phyloP scores from a whole-genome alignment of 257 asterid species.

The Nemophila menziesii region DNA sequence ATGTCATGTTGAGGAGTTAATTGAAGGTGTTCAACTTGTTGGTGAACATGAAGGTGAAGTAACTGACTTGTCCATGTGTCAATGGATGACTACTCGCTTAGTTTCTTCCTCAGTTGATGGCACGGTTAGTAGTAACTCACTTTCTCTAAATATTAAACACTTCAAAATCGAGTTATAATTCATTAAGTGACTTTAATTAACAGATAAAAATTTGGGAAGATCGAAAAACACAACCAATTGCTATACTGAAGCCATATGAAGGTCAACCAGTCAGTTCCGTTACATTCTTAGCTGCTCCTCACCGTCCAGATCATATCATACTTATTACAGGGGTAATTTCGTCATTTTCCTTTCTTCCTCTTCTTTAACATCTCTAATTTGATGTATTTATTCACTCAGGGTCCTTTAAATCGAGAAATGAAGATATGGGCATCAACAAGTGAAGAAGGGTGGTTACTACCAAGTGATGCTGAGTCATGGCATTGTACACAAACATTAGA shows the following conservation, averaged over 20 bases:
- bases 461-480: constrained; percentile 93
- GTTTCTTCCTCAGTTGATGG: constrained; percentile 96
- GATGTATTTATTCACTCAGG: constrained; percentile 32
- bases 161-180: too few relatives aligned
- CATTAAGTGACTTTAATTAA: constrained; percentile 6
- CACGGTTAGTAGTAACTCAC: constrained; percentile 51
- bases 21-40: constrained; percentile 85
- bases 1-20: constrained; percentile 65
- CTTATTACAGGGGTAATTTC: constrained; percentile 86
- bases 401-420: constrained; percentile 75
- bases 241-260: constrained; percentile 85
- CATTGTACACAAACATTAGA: constrained; percentile 76
- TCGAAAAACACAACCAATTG: constrained; percentile 66
- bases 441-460: constrained; percentile 98
- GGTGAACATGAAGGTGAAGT: constrained; percentile 97
- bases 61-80: constrained; percentile 96
- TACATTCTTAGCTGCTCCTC: constrained; percentile 78
- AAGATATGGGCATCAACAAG: constrained; percentile 86
- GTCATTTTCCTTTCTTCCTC: neutral
- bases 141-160: neutral
- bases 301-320: constrained; percentile 84
- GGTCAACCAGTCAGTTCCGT: constrained; percentile 94
- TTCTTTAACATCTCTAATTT: neutral
- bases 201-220: constrained; percentile 99
- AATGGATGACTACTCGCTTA: constrained; percentile 98